Conservation (phyloP, 176 grass and related monocot genomes). For the Elaeis guineensis region DNA sequence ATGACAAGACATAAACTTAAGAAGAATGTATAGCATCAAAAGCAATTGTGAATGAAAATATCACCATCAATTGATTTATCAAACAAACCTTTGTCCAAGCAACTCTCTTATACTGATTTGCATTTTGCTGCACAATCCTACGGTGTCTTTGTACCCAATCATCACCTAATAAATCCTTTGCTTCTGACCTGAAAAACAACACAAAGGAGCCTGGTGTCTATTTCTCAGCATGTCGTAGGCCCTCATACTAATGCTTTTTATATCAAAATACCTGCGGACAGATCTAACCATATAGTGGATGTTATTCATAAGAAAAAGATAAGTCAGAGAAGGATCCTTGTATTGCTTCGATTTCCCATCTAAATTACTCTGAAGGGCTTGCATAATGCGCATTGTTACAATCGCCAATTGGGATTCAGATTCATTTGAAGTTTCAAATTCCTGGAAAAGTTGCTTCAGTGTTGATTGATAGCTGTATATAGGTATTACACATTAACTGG, state of each 20-base stretch:
- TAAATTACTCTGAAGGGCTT: constrained; percentile 81
- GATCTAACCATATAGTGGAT: constrained; percentile 73
- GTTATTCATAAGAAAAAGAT: constrained; percentile 93
- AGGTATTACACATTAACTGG: constrained; percentile 9
- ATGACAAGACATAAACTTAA: not conserved
- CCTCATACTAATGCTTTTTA: not conserved
- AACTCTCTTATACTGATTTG: constrained; percentile 71
- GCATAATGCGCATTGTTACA: constrained; percentile 60
- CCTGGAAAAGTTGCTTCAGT: constrained; percentile 64
- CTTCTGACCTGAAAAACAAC: constrained; percentile 57
- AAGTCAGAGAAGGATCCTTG: constrained; percentile 64
- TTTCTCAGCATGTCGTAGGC: not conserved
- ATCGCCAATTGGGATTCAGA: constrained; percentile 55
- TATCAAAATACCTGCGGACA: constrained; percentile 51
- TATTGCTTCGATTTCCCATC: constrained; percentile 76
- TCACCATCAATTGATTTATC: not conserved
- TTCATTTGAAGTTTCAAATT: constrained; percentile 40
- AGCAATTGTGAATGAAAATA: too few relatives aligned
- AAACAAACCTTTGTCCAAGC: constrained; percentile 73
- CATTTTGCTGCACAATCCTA: constrained; percentile 73
- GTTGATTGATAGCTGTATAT: constrained; percentile 63
- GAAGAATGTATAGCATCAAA: not conserved
- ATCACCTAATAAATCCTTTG: constrained; percentile 72
- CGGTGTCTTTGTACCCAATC: constrained; percentile 85
- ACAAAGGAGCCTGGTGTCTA: not conserved